These are phyloP conservation scores for Cupressus sempervirens DNA, from an alignment of 75 land plant species.

Conservation along the genomic window DNA sequence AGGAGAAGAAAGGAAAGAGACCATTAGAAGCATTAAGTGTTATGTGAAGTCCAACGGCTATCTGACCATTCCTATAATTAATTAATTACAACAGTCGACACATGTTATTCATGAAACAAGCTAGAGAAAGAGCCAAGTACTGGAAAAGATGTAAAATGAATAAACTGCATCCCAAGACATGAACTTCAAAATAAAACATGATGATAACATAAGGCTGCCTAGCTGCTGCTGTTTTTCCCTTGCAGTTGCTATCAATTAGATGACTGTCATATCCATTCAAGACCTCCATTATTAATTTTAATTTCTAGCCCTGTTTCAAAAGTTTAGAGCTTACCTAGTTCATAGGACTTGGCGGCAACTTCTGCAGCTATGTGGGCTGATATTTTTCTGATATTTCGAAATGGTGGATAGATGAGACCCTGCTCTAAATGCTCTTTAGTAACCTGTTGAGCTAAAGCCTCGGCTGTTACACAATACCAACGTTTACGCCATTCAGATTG, in stretches of 20 bases:
- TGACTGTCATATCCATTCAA: not conserved
- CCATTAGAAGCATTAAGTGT: not conserved
- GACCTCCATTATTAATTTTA: not conserved
- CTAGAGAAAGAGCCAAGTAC: not conserved
- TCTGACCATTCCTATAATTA: not conserved
- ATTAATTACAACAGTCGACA: not conserved
- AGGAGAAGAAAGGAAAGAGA: not conserved
- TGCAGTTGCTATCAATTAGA: not conserved
- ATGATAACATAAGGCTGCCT: not conserved
- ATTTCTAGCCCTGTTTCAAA: not conserved
- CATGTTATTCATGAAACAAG: not conserved
- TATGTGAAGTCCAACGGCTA: not conserved
- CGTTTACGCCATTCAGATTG: not conserved
- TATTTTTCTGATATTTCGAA: slow-evolving; percentile 74
- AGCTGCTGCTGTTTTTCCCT: not conserved
- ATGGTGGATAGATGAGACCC: slow-evolving; percentile 83
- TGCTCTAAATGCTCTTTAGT: slow-evolving; percentile 60
- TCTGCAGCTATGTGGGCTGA: slow-evolving; percentile 84
- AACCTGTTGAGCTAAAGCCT: slow-evolving; percentile 71
- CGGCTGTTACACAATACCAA: slow-evolving; percentile 47
- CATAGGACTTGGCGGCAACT: slow-evolving; percentile 87
- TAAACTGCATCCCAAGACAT: not conserved
- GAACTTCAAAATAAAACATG: not conserved
- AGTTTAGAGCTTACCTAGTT: slow-evolving; percentile 50
- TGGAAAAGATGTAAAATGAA: not conserved